Conservation (phyloP, 2,329 filamentous ascomycete species). For the Neonectria faginata region DNA sequence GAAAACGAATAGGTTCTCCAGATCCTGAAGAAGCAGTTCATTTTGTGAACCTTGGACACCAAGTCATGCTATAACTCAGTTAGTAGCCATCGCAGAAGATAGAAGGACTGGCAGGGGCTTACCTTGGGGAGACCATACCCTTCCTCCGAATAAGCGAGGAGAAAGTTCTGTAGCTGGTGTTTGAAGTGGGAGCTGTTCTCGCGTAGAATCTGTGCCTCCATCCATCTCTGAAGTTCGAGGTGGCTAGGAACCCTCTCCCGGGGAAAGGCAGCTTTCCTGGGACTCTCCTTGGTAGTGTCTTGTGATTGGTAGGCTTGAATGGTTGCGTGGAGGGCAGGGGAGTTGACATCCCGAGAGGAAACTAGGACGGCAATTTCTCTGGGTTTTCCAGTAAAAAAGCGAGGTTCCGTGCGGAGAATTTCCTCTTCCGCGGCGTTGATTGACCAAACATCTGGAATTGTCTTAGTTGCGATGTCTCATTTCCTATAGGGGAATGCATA, state of each 20-base stretch:
- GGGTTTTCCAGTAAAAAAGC: slow-evolving; percentile 53
- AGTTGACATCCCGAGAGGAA: slow-evolving; percentile 51
- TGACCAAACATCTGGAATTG: slow-evolving; percentile 53
- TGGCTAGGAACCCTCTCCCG: slow-evolving; percentile 53
- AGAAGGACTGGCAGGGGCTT: slow-evolving; percentile 38
- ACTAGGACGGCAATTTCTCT: slow-evolving; percentile 51
- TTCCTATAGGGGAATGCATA: slow-evolving; percentile 44
- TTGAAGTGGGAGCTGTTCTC: slow-evolving; percentile 51
- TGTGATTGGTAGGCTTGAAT: slow-evolving; percentile 54
- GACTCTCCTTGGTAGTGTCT: slow-evolving; percentile 48
- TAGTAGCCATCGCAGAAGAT: slow-evolving; percentile 26
- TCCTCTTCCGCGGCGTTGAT: slow-evolving; percentile 50
- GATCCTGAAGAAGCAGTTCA: slow-evolving; percentile 64
- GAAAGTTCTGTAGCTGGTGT: slow-evolving; percentile 52
- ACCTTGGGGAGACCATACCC: slow-evolving; percentile 55
- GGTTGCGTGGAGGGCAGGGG: slow-evolving; percentile 54
- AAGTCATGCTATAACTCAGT: slow-evolving; percentile 53
- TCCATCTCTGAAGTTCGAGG: slow-evolving; percentile 52
- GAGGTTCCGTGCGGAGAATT: slow-evolving; percentile 49
- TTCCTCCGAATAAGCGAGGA: slow-evolving; percentile 52
- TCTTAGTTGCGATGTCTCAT: slow-evolving; percentile 45
- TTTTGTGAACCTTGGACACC: slow-evolving; percentile 57
- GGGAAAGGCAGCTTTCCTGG: slow-evolving; percentile 52
- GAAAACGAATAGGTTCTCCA: slow-evolving; percentile 59
- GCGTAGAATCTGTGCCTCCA: slow-evolving; percentile 52